Evolutionary conservation across 352 stramenopile species (phyloP).

Genomic region (Ophiocytium majus): DNA sequence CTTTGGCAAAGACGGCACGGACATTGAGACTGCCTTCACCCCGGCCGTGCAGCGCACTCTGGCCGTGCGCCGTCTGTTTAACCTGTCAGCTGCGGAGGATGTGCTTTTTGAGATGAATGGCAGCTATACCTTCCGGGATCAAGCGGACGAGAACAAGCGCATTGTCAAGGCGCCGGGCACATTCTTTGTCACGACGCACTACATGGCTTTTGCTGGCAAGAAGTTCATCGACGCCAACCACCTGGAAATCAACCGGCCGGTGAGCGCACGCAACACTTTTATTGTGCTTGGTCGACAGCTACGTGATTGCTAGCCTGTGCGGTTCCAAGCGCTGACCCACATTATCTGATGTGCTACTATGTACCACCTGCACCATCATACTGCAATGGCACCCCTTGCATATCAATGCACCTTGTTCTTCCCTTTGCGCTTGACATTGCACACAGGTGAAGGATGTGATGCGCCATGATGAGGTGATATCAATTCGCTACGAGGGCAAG

Average conservation of each 20-base stretch:
- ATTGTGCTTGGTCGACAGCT: too few relatives aligned
- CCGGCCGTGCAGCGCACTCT: background rate
- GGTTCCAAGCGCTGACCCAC: too few relatives aligned
- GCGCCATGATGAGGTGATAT: conserved; percentile 55
- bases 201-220: conserved; percentile 46
- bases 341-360: too few relatives aligned
- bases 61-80: conserved; percentile 40
- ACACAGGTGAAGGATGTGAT: conserved; percentile 39
- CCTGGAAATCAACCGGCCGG: conserved; percentile 48
- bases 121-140: conserved; percentile 40
- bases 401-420: background rate
- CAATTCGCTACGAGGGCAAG: conserved; percentile 43
- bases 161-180: conserved; percentile 31
- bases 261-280: too few relatives aligned
- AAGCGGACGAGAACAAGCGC: conserved; percentile 31
- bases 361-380: too few relatives aligned
- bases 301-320: too few relatives aligned
- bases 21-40: background rate
- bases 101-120: conserved; percentile 39
- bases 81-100: conserved; percentile 37
- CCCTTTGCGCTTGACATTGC: too few relatives aligned
- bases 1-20: background rate
- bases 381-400: too few relatives aligned
- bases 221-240: conserved; percentile 45
- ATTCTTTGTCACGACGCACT: conserved; percentile 54